A percentile compares a stretch with the other conserved stretches of the same genome.
Conservation (phyloP, 352 stramenopile genomes). For the Globisporangium yorkense region DNA sequence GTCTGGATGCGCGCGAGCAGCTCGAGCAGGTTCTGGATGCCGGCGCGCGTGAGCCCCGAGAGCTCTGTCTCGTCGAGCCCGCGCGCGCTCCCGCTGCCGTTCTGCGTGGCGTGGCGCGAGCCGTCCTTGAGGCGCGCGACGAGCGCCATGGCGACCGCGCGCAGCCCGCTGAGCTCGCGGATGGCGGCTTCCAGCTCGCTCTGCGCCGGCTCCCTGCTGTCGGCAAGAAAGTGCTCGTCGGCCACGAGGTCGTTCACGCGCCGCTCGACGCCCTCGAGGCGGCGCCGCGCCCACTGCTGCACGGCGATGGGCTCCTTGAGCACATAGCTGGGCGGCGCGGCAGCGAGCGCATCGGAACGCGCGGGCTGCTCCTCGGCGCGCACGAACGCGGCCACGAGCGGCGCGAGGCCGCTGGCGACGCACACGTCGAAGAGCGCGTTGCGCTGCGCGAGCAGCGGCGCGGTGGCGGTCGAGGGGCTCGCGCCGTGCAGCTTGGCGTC, state of each 20-base stretch:
- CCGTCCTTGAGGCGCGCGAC: constrained; percentile 60
- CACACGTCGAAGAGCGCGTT: constrained; percentile 76
- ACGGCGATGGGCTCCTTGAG: constrained; percentile 77
- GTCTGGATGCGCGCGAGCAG: constrained; percentile 61
- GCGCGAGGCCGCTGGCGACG: constrained; percentile 57
- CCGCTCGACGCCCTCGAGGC: constrained; percentile 50
- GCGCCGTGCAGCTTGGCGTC: constrained; percentile 36
- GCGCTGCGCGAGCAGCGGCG: constrained; percentile 48
- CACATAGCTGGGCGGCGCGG: constrained; percentile 47
- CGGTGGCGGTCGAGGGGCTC: constrained; percentile 6
- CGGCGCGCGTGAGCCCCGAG: constrained; percentile 45
- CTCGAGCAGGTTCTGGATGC: constrained; percentile 65
- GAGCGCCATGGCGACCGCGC: constrained; percentile 61
- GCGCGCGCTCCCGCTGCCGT: constrained; percentile 7
- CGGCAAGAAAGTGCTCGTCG: constrained; percentile 37
- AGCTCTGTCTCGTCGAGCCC: constrained; percentile 68
- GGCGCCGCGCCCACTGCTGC: constrained; percentile 65
- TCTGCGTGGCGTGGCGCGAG: constrained; percentile 38
- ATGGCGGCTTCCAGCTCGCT: constrained; percentile 39
- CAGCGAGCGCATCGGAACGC: neutral
- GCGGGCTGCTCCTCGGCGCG: constrained; percentile 23
- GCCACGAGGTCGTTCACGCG: constrained; percentile 44
- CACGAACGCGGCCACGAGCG: constrained; percentile 71
- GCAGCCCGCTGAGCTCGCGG: constrained; percentile 60
- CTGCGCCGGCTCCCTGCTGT: constrained; percentile 18